Evolutionary conservation across 176 grass and related monocot species (phyloP).

Genomic region (Eremochloa ophiuroides): DNA sequence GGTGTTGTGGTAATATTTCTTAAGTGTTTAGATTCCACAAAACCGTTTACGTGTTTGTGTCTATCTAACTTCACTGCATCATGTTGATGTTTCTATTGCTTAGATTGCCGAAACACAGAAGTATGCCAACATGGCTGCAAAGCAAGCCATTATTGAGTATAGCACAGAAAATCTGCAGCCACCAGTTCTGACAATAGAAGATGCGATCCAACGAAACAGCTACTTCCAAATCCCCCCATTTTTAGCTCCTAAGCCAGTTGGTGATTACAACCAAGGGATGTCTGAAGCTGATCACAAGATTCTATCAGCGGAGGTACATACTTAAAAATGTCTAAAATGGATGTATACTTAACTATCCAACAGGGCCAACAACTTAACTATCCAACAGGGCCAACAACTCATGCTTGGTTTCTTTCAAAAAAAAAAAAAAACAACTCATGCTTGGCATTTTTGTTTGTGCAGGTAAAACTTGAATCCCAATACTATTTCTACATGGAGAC

Average conservation of each 20-base stretch:
- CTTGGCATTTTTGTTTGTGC: not conserved
- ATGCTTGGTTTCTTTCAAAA: too few relatives aligned
- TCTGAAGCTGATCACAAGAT: conserved; percentile 89
- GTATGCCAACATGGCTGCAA: conserved; percentile 72
- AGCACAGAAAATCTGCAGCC: conserved; percentile 59
- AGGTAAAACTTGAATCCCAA: conserved; percentile 82
- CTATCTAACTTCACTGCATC: not conserved
- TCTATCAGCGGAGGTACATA: conserved; percentile 53
- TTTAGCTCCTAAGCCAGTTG: conserved; percentile 48
- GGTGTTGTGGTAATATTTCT: conserved; percentile 67
- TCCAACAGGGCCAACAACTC: too few relatives aligned
- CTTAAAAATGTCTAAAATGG: not conserved
- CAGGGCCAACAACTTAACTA: too few relatives aligned
- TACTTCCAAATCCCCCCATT: conserved; percentile 47
- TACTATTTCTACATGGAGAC: conserved; percentile 93
- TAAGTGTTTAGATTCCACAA: not conserved
- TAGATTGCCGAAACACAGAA: conserved; percentile 85
- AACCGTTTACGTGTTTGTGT: not conserved
- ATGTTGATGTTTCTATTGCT: conserved; percentile 4
- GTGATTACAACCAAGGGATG: conserved; percentile 75
- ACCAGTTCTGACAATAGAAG: conserved; percentile 80
- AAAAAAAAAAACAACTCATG: not conserved
- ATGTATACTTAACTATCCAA: not conserved
- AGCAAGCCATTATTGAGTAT: conserved; percentile 62
- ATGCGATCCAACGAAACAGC: conserved; percentile 54